Percentiles rank a stretch among this genome's conserved stretches.
Conservation (phyloP, 2,329 filamentous ascomycete species). For the Aspergillus ochraceus region DNA sequence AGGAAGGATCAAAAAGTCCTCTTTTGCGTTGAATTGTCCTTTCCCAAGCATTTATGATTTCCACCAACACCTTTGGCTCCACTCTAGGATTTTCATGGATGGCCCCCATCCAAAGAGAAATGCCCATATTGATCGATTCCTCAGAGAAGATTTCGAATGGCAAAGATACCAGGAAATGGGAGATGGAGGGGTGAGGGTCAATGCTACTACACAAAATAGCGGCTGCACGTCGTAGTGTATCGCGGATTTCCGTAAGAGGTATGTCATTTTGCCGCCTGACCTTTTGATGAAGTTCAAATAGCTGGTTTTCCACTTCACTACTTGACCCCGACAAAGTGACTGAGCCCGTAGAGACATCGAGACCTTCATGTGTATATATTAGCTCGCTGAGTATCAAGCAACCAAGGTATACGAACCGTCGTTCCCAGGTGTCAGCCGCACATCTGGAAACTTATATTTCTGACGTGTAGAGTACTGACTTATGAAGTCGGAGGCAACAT, state of each 20-base stretch:
- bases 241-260: constrained; percentile 71
- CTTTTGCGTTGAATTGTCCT: constrained; percentile 72
- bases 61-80: constrained; percentile 79
- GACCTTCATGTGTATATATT: constrained; percentile 9
- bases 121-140: constrained; percentile 90
- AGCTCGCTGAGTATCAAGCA: constrained; percentile 1
- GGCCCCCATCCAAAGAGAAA: constrained; percentile 93
- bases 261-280: constrained; percentile 69
- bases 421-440: constrained; percentile 27
- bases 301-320: constrained; percentile 54
- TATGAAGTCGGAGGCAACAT: constrained; percentile 92
- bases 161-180: constrained; percentile 85
- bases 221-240: constrained; percentile 80
- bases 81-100: constrained; percentile 93
- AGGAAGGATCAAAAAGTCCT: constrained; percentile 75
- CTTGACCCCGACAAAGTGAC: constrained; percentile 26
- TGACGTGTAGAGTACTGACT: constrained; percentile 96
- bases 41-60: constrained; percentile 91
- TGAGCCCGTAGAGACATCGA: constrained; percentile 7
- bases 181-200: constrained; percentile 73
- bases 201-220: constrained; percentile 79
- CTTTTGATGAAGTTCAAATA: constrained; percentile 71
- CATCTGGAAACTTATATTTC: constrained; percentile 87
- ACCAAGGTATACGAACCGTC: constrained; percentile 15
- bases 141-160: constrained; percentile 93